Base-by-base conservation (phyloP, 2,329 filamentous ascomycete species). In the Byssothecium circinans region DNA sequence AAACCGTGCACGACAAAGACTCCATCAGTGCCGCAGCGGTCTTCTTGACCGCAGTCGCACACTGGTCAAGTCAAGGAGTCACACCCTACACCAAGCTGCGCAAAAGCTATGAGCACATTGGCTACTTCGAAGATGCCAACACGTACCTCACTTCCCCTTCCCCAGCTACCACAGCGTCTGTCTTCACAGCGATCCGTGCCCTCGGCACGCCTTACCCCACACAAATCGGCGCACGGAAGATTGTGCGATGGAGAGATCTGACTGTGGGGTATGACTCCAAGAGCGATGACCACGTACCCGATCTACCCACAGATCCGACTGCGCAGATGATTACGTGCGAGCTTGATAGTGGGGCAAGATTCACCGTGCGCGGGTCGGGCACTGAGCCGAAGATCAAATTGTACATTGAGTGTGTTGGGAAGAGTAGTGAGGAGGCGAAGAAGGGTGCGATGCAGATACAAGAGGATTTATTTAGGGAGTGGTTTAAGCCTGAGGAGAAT, bases 341-440 rank as follows among this genome's bases (percentile, higher is more conserved):
- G 72, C 64, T 85, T 33, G 76, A 81, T 22, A 76, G 76, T 17
- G 71, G 71, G 12, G 74, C 83, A 11, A 75, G 79, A 19, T 84
- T 85, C 56, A 85, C 82, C 2, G 74, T 84, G 18, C 69, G 83
- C 56, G 81, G 78, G 1, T 84, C 81, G 2, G 83, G 83, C 2
- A 86, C 83, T 2, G 83, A 86, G 65, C 83, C 83, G 0, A 86
- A 86, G 73, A 83, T 86, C 52, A 86, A 86, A 64, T 57, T 81
- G 37, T 81, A 81, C 55, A 77, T 81, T 42, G 78, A 81, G 53
- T 76, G 73, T 35, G 73, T 68, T 42, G 75, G 69, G 2, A 62
- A 61, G 35, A 74, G 66, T 10, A 68, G 69, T 12, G 69, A 69
- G 17, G 67, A 68, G 41, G 78, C 78, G 11, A 75, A 74, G 51